Conservation (phyloP, 176 grass and related monocot species). For the Avena insularis region DNA sequence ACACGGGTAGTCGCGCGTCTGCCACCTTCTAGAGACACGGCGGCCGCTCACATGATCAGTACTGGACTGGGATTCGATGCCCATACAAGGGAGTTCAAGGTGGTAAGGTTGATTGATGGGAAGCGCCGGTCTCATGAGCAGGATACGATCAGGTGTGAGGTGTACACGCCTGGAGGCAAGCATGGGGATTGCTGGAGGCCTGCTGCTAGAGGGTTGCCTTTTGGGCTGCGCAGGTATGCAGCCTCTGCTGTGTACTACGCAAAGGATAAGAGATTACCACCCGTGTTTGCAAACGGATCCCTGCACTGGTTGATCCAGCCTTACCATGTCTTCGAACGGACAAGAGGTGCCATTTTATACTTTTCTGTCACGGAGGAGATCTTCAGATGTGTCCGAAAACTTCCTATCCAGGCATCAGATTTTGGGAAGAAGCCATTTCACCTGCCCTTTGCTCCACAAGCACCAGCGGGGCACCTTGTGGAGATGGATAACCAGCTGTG, state of each 20-base stretch:
- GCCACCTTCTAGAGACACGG: not conserved
- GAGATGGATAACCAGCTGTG: constrained; percentile 30
- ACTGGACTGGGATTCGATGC: constrained; percentile 38
- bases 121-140: not conserved
- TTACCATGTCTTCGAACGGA: accelerated
- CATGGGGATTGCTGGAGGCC: constrained; percentile 31
- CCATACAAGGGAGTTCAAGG: not conserved
- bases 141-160: not conserved
- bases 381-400: constrained; percentile 30
- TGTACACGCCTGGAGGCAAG: not conserved
- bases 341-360: not conserved
- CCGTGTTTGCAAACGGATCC: constrained; percentile 2
- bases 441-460: not conserved
- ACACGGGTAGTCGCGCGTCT: constrained; percentile 20
- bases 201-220: constrained; percentile 1
- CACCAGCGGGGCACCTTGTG: constrained; percentile 6
- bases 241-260: not conserved
- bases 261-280: not conserved
- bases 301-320: constrained; percentile 28
- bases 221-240: constrained; percentile 7
- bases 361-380: constrained; percentile 38
- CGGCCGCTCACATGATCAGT: not conserved
- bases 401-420: not conserved
- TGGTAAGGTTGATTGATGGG: constrained; percentile 16
- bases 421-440: not conserved